Evolutionary conservation across 116 monocot genomes (phyloP).

Genomic region (Phalaenopsis hybrid): DNA sequence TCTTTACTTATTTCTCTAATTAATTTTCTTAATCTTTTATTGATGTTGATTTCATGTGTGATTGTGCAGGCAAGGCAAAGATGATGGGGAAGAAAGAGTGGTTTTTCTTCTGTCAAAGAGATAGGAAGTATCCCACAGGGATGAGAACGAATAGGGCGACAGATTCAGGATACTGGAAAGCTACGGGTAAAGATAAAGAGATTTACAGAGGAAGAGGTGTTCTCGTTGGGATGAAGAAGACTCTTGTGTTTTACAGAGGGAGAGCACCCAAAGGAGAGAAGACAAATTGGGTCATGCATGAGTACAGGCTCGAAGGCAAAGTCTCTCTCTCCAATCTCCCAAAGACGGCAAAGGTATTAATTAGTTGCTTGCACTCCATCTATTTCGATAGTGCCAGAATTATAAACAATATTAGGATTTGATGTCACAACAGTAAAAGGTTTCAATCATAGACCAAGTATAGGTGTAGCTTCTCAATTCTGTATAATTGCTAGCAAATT

Average conservation of each 20-base stretch:
- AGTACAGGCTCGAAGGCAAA: conserved; percentile 13
- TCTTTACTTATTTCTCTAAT: neutral
- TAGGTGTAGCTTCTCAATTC: no score
- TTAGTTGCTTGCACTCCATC: no score
- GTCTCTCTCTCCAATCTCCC: conserved; percentile 12
- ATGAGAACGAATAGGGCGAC: no score
- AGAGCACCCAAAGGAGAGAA: conserved; percentile 39
- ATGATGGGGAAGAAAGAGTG: conserved; percentile 38
- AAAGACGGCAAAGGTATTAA: conserved; percentile 23
- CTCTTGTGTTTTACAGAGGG: conserved; percentile 30
- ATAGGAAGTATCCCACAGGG: conserved; percentile 44
- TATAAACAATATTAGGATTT: neutral
- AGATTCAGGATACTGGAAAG: conserved; percentile 33
- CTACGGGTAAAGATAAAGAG: conserved; percentile 29
- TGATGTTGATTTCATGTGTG: neutral
- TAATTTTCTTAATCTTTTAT: neutral
- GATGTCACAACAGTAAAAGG: neutral
- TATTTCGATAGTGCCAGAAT: neutral
- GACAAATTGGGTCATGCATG: conserved; percentile 47
- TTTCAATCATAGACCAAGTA: no score
- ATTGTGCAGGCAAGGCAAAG: conserved; percentile 30
- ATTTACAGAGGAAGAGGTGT: neutral
- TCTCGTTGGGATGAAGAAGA: conserved; percentile 47
- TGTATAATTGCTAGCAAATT: no score
- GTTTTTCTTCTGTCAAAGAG: conserved; percentile 42